Evolutionary conservation across 2,329 filamentous ascomycete genomes (phyloP).

Genomic region (Exophiala viscosa): DNA sequence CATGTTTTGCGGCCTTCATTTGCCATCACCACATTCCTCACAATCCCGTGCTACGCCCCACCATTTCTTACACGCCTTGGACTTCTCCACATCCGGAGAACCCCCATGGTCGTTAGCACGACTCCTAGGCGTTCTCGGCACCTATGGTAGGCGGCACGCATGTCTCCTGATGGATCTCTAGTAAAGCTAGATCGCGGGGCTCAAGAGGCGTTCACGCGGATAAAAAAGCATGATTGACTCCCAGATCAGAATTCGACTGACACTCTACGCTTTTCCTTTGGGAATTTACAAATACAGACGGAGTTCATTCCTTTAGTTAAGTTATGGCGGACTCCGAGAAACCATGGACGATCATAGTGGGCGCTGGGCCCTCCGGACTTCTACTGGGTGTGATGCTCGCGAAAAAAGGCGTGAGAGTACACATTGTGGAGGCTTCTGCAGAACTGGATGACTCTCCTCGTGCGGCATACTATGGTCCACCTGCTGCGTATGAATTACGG

Average conservation of each 20-base stretch:
- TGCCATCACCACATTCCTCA: background rate
- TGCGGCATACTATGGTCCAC: conserved; percentile 60
- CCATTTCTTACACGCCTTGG: background rate
- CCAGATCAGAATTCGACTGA: too few relatives aligned
- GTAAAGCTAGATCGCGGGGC: conserved; percentile 7
- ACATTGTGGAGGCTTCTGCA: conserved; percentile 51
- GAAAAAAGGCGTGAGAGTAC: conserved; percentile 32
- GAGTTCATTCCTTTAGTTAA: background rate
- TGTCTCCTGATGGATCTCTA: conserved; percentile 1
- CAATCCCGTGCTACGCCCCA: background rate
- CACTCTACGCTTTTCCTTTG: background rate
- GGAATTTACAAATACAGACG: background rate
- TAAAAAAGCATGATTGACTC: background rate
- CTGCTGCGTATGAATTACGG: conserved; percentile 56
- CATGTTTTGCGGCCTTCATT: background rate
- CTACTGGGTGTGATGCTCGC: conserved; percentile 33
- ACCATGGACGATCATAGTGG: conserved; percentile 30
- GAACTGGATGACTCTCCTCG: conserved; percentile 58
- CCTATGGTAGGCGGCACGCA: background rate
- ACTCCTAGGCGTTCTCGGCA: background rate
- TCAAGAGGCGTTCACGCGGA: background rate
- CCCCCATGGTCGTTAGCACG: conserved; percentile 10
- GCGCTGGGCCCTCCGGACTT: conserved; percentile 35
- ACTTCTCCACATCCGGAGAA: conserved; percentile 14
- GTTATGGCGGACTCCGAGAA: conserved; percentile 10